A percentile compares a stretch with the other conserved stretches of the same genome.
phyloP scores from a whole-genome alignment of 805 yeast genomes.

The Grigorovia humatica region DNA sequence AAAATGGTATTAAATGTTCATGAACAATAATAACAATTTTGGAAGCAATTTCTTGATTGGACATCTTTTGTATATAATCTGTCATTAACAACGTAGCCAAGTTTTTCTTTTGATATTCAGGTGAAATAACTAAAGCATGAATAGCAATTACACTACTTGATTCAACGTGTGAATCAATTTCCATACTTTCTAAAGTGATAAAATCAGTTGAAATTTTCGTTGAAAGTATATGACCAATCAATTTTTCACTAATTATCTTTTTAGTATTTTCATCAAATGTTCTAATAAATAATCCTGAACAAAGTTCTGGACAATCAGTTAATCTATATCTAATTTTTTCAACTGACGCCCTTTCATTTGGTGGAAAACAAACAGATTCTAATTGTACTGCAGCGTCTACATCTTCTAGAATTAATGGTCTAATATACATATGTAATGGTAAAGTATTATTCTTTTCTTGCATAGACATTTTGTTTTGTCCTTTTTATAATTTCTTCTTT shows the following conservation, averaged over 20 bases:
- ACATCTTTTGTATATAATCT: slow-evolving; percentile 83
- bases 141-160: slow-evolving; percentile 64
- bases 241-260: slow-evolving; percentile 40
- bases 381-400: slow-evolving; percentile 47
- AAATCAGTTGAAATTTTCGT: slow-evolving; percentile 44
- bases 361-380: slow-evolving; percentile 63
- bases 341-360: slow-evolving; percentile 54
- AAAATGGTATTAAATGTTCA: slow-evolving; percentile 58
- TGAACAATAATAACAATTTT: slow-evolving; percentile 67
- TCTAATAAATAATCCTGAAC: slow-evolving; percentile 79
- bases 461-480: neutral
- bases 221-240: slow-evolving; percentile 74
- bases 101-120: slow-evolving; percentile 69
- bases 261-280: slow-evolving; percentile 36
- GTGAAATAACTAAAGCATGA: slow-evolving; percentile 71
- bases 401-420: slow-evolving; percentile 77
- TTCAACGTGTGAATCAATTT: slow-evolving; percentile 45
- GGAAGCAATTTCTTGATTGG: slow-evolving; percentile 79
- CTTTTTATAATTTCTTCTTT: no score
- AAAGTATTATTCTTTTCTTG: slow-evolving; percentile 19
- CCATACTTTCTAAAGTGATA: slow-evolving; percentile 26
- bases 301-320: slow-evolving; percentile 76
- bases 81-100: slow-evolving; percentile 74
- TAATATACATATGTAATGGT: slow-evolving; percentile 53
- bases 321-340: slow-evolving; percentile 62